Base-by-base conservation (phyloP, 805 yeast species). In the Metschnikowia peoriensis region DNA sequence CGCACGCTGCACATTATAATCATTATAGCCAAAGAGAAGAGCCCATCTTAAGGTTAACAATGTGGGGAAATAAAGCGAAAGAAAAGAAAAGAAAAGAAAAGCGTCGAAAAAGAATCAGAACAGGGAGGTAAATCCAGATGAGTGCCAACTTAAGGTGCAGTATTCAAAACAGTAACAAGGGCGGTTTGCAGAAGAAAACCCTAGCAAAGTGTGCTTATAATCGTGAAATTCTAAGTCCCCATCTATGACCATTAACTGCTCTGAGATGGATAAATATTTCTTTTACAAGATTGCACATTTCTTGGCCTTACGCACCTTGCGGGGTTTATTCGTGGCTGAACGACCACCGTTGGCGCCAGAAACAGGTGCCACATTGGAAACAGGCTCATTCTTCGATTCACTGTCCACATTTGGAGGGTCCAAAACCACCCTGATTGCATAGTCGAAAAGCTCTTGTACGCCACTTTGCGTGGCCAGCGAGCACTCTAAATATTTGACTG, bases 381-480 rank as follows among this genome's bases (percentile, higher is more conserved):
- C 6, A 9, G 54, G 55, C 39, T 54, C 49, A 28, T 56, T 57
- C 47, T 52, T 49, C n/a, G 50, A 14, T 12, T 56, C 52, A 49
- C 50, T 46, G 11, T 50, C 46, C 41, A 39, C 52, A 47, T 61
- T 62, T 15, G 84, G 81, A 29, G 85, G 83, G 55, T 76, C 71
- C 50, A 86, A 76, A 11, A 86, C 92, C 0, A 85, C 77, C 56
- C 83, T 80, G 38, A 90, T 89, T 9, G 96, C 96, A 53, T 74
- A 83, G 62, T 91, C 96, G 61, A 91, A 91, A 6, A 90, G 87
- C 51, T 86, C 87, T 65, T 86, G 87, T 44, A 91, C 90, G 14
- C 97, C 97, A 49, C 78, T 80, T 70, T 90, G 97, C 17, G 93
- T 86, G 11, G 92, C 87, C 8, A 97, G 96, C 6, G 96, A 89